Evolutionary conservation across 805 yeast genomes (phyloP).

Genomic region (Wickerhamiella azymoides): DNA sequence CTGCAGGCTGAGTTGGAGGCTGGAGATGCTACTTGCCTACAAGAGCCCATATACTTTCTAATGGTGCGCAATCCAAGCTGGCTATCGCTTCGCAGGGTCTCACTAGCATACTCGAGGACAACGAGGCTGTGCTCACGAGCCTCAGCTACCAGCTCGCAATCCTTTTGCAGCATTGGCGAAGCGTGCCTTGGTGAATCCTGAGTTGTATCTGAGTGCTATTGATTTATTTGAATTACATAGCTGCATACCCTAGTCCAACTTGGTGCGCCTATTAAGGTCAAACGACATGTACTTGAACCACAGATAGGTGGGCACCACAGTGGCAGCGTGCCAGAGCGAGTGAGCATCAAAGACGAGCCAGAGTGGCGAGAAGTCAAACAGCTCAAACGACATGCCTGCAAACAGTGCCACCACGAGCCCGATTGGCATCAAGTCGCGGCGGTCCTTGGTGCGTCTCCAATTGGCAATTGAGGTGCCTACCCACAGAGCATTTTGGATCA

Average conservation of each 20-base stretch:
- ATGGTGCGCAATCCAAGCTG: too few relatives aligned
- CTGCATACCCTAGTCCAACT: not conserved
- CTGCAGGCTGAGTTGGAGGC: too few relatives aligned
- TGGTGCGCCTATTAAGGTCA: constrained; percentile 19
- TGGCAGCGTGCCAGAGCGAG: constrained; percentile 83
- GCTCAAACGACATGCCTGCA: constrained; percentile 75
- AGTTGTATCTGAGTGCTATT: too few relatives aligned
- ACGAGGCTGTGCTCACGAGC: too few relatives aligned
- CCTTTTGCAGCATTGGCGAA: too few relatives aligned
- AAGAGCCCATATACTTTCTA: too few relatives aligned
- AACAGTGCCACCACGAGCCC: constrained; percentile 39
- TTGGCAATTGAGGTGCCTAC: constrained; percentile 22
- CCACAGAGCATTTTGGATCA: constrained; percentile 56
- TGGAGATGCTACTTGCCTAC: too few relatives aligned
- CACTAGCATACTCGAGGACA: too few relatives aligned
- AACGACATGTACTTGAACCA: constrained; percentile 44
- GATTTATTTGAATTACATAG: too few relatives aligned
- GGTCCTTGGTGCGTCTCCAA: constrained; percentile 10
- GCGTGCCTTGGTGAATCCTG: too few relatives aligned
- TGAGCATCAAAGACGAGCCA: constrained; percentile 73
- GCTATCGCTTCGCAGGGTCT: too few relatives aligned
- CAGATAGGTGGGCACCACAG: constrained; percentile 64
- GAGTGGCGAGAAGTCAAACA: constrained; percentile 76
- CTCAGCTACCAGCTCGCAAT: too few relatives aligned
- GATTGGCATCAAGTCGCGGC: constrained; percentile 40